Evolutionary conservation across 495 filamentous ascomycete genomes (phyloP).

Genomic region (Emericellopsis terricola): DNA sequence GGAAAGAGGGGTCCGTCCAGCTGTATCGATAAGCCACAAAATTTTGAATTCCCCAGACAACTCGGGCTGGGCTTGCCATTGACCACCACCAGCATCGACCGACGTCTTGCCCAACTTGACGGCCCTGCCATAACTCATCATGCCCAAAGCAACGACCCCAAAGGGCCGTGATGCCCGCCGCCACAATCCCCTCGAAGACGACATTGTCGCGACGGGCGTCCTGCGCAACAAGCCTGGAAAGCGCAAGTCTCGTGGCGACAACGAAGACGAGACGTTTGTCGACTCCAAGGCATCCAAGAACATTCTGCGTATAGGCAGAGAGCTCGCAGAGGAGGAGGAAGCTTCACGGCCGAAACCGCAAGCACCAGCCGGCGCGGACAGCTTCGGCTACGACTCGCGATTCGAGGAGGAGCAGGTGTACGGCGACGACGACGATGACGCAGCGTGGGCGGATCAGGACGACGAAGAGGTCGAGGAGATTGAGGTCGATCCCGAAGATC

Average conservation of each 20-base stretch:
- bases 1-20: constrained; percentile 3
- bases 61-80: too few species aligned
- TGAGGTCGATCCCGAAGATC: constrained; percentile 77
- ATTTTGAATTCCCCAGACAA: constrained; percentile 3
- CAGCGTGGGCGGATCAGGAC: constrained; percentile 44
- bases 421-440: constrained; percentile 26
- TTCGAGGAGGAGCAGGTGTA: constrained; percentile 3
- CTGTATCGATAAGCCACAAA: constrained; percentile 4
- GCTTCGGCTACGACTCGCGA: constrained; percentile 26
- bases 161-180: constrained; percentile 21
- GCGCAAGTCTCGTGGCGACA: constrained; percentile 33
- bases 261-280: constrained; percentile 50
- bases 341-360: constrained; percentile 5
- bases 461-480: constrained; percentile 61
- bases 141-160: constrained; percentile 33
- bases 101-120: too few species aligned
- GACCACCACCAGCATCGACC: background rate
- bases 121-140: too few species aligned
- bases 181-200: constrained; percentile 59
- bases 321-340: constrained; percentile 58
- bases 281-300: constrained; percentile 75
- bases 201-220: constrained; percentile 46
- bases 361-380: constrained; percentile 10
- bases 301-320: constrained; percentile 73
- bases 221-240: constrained; percentile 30